Evolutionary conservation across 257 asterid species (phyloP), one percentile per base, ranked within the genome.

Genomic region (Salvia splendens): DNA sequence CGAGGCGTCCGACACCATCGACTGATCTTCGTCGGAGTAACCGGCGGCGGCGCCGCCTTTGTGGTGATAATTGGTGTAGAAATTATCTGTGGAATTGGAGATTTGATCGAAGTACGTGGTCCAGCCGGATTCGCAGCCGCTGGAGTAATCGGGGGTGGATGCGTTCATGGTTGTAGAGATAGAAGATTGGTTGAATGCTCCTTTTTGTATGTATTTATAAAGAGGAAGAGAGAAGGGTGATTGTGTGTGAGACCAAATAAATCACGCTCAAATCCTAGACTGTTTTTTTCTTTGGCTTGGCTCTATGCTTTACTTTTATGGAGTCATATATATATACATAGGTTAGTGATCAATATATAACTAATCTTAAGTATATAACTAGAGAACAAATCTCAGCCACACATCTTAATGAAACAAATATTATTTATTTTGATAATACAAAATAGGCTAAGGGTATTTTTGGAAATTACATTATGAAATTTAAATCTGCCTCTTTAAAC

Each of bases 51-150:
- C 50, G 8, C 16, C 36, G 1, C 46, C 70, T 16, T 67, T 50
- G 12, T 3, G 42, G 8, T 67, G 56, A 15, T 45, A 60, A 0
- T 47, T 54, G 12, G 45, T 16, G 35, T 24, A 40, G 12, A 47
- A 68, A 0, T 38, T 65, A 61, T 72, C 74, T 2, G 30, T 24
- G 30, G 75, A 70, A 0, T 83, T 74, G 8, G 98, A 82, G 33
- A 57, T 49, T 30, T 91, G 92, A 79, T 92, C 95, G 52, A 92
- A 82, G 57, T 92, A 92, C 75, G 20, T 83, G 24, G 98, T 92
- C 98, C 98, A 92, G 2, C 98, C 98, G 0, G 98, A 92, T 75
- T 88, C 97, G 68, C 95, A 86, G 0, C 96, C 96, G 53, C 95
- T 89, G 38, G 88, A 82, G 71, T 80, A 87, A 38, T 87, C 94